Evolutionary conservation across 2,329 filamentous ascomycete genomes (phyloP), one percentile per base, ranked within the genome.

Genomic region (Calonectria pseudoreteaudii): DNA sequence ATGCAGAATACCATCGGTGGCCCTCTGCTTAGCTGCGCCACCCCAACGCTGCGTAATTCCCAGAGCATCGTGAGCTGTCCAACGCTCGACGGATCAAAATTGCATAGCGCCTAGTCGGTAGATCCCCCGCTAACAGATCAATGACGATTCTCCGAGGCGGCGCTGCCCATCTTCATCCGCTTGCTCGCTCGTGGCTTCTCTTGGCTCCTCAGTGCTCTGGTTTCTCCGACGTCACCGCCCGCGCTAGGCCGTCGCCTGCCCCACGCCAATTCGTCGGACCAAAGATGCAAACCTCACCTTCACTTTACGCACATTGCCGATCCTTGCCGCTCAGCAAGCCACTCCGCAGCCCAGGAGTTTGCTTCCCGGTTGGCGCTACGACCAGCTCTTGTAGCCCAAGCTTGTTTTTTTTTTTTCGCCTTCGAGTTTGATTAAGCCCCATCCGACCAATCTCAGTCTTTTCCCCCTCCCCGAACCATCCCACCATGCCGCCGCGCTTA

Each of bases 191-290:
- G 30, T 31, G 30, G 30, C 30, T 31, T 31, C 30, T 4, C 36
- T 58, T 44, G 26, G 36, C 34, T 14, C 53, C 53, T 31, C 53
- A 11, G 30, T n/a, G 31, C 53, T 31, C 31, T 30, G 20, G 18
- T 58, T 23, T 36, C 53, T 23, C 41, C 58, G 71, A 73, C 71
- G 71, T 73, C 71, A 70, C 67, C 71, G 34, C n/a, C 58, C 66
- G 23, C 66, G 47, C 65, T 64, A 69, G 34, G 36, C 28, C 44
- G 47, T 47, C 62, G 13, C 16, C 44, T n/a, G 49, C 49, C 65
- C 65, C 58, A 30, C 36, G 14, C 36, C 36, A 11, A 41, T 66
- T 18, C 49, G 23, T 18, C 20, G 50, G 28, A 9, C 41, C 34
- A 62, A 30, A 18, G n/a, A 7, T 41, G n/a, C 56, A 62, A 62